phyloP scores from a whole-genome alignment of 2,329 filamentous ascomycete species.

The Ilyonectria robusta region DNA sequence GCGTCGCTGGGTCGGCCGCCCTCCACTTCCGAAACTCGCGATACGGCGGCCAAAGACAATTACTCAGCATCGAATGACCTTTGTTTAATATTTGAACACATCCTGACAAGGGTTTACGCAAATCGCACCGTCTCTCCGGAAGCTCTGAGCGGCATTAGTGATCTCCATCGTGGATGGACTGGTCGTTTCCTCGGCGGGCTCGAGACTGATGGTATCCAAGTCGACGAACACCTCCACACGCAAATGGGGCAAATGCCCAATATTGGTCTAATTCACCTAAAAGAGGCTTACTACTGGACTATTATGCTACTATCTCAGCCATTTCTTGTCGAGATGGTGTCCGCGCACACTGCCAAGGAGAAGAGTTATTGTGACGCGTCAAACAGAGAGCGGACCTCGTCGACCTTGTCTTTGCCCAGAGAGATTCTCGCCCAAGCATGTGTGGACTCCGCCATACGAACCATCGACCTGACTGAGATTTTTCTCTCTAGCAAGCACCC shows the following conservation, averaged over 20 bases:
- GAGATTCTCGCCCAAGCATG: neutral
- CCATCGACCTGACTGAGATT: neutral
- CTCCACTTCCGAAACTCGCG: neutral
- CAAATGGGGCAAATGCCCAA: neutral
- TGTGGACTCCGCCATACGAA: neutral
- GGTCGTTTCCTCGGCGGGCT: no score
- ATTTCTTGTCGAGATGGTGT: neutral
- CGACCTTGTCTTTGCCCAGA: no score
- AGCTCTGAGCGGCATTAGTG: no score
- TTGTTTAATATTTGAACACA: neutral
- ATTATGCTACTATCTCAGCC: neutral
- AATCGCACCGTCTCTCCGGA: no score
- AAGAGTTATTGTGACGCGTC: neutral
- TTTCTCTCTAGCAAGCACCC: neutral
- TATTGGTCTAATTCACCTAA: neutral
- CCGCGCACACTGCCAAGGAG: neutral
- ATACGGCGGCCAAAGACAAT: neutral
- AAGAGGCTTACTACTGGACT: neutral
- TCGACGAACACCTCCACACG: no score
- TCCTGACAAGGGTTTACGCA: neutral
- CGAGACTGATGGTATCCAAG: no score
- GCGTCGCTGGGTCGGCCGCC: neutral
- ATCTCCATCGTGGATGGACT: no score
- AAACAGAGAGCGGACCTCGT: neutral
- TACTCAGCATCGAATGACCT: neutral